Percentiles rank a stretch among this genome's conserved stretches.
Evolutionary conservation across 2,329 filamentous ascomycete genomes (phyloP).

Genomic region (Pseudogymnoascus sp.): DNA sequence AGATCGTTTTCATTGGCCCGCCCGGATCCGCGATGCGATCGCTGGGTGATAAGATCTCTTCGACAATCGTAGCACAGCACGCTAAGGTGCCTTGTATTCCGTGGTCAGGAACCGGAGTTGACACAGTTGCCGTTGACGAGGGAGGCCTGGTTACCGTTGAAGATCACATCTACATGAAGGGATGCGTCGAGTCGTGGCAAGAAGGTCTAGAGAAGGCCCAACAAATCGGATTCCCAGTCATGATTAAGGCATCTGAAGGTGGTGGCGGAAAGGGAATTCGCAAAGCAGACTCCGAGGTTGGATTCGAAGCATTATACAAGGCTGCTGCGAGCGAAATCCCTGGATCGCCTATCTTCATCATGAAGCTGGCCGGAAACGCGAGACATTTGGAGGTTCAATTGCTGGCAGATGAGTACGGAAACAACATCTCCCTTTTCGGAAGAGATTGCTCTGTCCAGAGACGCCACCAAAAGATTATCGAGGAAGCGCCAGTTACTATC

Average conservation of each 20-base stretch:
- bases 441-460: slow-evolving; percentile 98
- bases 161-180: slow-evolving; percentile 77
- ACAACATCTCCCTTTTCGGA: slow-evolving; percentile 98
- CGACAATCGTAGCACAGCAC: slow-evolving; percentile 97
- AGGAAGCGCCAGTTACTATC: slow-evolving; percentile 96
- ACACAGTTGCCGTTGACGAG: slow-evolving; percentile 68
- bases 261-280: slow-evolving; percentile 99
- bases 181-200: slow-evolving; percentile 82
- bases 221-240: slow-evolving; percentile 95
- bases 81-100: slow-evolving; percentile 94
- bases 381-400: slow-evolving; percentile 96
- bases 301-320: slow-evolving; percentile 83
- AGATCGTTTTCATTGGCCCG: slow-evolving; percentile 98
- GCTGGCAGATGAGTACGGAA: slow-evolving; percentile 96
- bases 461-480: slow-evolving; percentile 98
- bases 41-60: slow-evolving; percentile 98
- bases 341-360: slow-evolving; percentile 98
- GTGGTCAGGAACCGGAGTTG: slow-evolving; percentile 95
- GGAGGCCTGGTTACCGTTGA: slow-evolving; percentile 86
- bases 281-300: slow-evolving; percentile 78
- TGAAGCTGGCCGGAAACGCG: slow-evolving; percentile 97
- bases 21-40: slow-evolving; percentile 98
- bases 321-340: slow-evolving; percentile 96
- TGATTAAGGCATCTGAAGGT: slow-evolving; percentile 99
- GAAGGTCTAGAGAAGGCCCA: slow-evolving; percentile 82